Base-by-base conservation (phyloP, 2,329 filamentous ascomycete species). In the Penicillium brevicompactum region DNA sequence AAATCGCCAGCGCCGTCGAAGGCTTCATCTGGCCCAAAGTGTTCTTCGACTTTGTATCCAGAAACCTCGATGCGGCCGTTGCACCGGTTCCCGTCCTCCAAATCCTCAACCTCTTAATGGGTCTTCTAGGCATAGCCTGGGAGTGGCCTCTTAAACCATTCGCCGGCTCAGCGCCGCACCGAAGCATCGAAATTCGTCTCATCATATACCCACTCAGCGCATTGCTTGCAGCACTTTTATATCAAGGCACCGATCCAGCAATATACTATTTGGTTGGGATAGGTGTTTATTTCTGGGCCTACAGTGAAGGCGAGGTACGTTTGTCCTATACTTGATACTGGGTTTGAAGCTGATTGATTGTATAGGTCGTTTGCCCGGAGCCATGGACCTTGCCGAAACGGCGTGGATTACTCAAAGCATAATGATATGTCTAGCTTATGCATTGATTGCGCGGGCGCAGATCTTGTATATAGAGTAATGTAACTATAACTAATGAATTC, bases 21-120 rank as follows among this genome's bases (percentile, higher is more conserved):
- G 87, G 85, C 69, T 96, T 94, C 83, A 93, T 99, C 84, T 99
- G 92, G 92, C 94, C 94, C 63, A 99, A 99, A 76, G 88, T 99
- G 71, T 96, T 99, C 78, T 99, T 90, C 89, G 94, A 99, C 76
- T 96, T 96, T 74, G 78, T 94, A 63, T 97, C 93, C 57, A 92
- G 91, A 70, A 92, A 91, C 67, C 86, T 99, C 66, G 91, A 99
- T 71, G 82, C 80, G 52, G 90, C 89, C 46, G 91, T 97, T 59
- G 92, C 89, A 68, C 93, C 93, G 0, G 74, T 94, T n/a, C 94
- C 94, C 1, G 80, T 92, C 48, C 81, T 99, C 14, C 94, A 99
- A 73, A 90, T 89, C 68, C 82, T 97, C 78, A 99, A 99, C 70
- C 79, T 99, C 22, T 21, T 97, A 43, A 82, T 96, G 68, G 92